phyloP scores from a whole-genome alignment of 2,329 filamentous ascomycete genomes.

The Ophiostoma ips region DNA sequence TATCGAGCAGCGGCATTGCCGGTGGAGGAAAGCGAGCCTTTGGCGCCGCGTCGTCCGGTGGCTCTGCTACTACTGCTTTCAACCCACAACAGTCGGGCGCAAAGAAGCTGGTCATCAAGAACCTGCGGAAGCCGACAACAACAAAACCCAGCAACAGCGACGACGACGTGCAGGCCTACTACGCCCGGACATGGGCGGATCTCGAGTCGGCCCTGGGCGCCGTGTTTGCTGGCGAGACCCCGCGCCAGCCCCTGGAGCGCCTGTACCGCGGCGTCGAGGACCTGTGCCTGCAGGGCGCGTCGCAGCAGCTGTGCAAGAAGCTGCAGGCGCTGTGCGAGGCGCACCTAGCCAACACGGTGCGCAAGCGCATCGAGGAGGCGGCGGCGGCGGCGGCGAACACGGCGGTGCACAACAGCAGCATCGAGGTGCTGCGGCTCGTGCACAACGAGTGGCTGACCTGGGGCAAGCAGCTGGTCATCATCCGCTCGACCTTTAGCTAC shows the following conservation, averaged over 20 bases:
- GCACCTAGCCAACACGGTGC: constrained; percentile 51
- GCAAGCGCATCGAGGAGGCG: constrained; percentile 37
- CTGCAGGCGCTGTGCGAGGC: constrained; percentile 52
- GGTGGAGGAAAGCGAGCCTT: too few species aligned
- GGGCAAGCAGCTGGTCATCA: constrained; percentile 62
- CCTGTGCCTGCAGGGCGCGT: constrained; percentile 66
- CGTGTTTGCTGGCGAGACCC: constrained; percentile 53
- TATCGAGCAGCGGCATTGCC: neutral
- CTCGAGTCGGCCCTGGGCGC: constrained; percentile 58
- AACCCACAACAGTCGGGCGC: constrained; percentile 63
- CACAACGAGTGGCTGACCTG: constrained; percentile 57
- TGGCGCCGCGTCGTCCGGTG: too few species aligned
- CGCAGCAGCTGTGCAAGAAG: constrained; percentile 50
- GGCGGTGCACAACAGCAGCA: constrained; percentile 28
- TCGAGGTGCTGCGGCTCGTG: constrained; percentile 47
- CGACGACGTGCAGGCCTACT: constrained; percentile 61
- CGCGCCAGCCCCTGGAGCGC: constrained; percentile 67
- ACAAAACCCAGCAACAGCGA: constrained; percentile 15
- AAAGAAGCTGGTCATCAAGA: constrained; percentile 87
- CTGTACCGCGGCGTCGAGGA: constrained; percentile 88
- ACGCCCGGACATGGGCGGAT: constrained; percentile 59
- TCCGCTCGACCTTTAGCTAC: constrained; percentile 86
- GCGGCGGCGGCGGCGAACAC: constrained; percentile 17
- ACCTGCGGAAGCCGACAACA: constrained; percentile 48
- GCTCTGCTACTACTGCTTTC: too few species aligned